Base-by-base conservation (phyloP, 805 yeast species). In the Grigorovia transvaalensis region DNA sequence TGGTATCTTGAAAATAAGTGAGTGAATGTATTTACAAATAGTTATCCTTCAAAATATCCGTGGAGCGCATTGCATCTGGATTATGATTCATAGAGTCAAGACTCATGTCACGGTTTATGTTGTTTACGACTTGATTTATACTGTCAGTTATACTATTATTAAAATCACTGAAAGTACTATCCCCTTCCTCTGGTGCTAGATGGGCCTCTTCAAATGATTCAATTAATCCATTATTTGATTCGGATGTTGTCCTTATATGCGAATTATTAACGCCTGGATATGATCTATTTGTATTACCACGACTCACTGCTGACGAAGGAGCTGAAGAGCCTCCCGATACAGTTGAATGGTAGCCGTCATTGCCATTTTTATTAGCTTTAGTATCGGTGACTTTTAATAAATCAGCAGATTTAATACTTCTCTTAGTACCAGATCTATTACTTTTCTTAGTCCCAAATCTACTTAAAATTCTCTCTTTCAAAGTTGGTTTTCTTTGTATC, bases 191-290 rank as follows among this genome's bases (percentile, higher is more conserved):
- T 13, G 42, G 42, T 15, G 17, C 17, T 2, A 38, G 15, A 38
- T 38, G 42, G 4, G n/a, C 62, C 29, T 53, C 56, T 13, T 55
- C 64, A 27, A 50, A 59, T 23, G 65, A 54, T 33, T 56, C 57
- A 49, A 66, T 65, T 30, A 66, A 48, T 2, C 67, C 67, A 49
- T 63, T 62, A 4, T 56, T 57, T 1, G 69, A 58, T 17, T 58
- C 69, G 5, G 70, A 65, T 47, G 50, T 59, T 48, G 51, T 61
- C 56, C 63, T 63, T 38, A 29, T 62, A 23, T 46, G 48, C 17
- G 38, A 33, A 50, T 56, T 65, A 3, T 51, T 48, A 13, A 49
- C 17, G 1, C 64, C 64, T 3, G 66, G 64, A 45, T 60, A 63
- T 18, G 51, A 38, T 45, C 47, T 49, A 18, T 41, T 43, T 8